Base-by-base conservation (phyloP, 768 basidiomycete genomes). In the Hydnum rufescens region DNA sequence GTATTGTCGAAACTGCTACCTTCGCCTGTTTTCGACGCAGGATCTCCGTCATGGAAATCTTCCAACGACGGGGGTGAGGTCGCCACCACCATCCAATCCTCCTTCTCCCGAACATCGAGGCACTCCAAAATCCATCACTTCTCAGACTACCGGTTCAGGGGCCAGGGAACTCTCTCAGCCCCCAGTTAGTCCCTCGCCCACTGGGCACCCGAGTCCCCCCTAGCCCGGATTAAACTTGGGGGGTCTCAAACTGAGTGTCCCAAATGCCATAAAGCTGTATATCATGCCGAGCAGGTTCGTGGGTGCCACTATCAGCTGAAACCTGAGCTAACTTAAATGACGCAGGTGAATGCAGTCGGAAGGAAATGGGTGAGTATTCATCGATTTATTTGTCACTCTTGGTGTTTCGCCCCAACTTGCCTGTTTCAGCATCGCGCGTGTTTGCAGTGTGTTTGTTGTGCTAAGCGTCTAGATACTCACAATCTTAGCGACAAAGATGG, bases 281-380 rank as follows among this genome's bases (percentile, higher is more conserved):
- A 82, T 66, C 87, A 88, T 60, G 84, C 85, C 13, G 84, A 88
- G 63, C 82, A 84, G 73, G 82, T 77, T 13, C 8, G 25, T 47
- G 44, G 1, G 13, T 16, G 26, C 13, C 13, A 47, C 26, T 47
- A 13, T 13, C 13, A 47, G 16, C 44, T 13, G 36, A 39, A 39
- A 22, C 13, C 36, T 13, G 13, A 13, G 16, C 31, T 18, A 29
- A 3, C 8, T 23, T 2, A 16, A 52, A 36, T 22, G 28, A n/a
- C n/a, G 8, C 31, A 84, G 83, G 76, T 82, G 54, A 84, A 82
- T 63, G 84, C 84, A 1, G 72, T 82, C 13, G 81, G 81, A 4
- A 81, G 83, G 68, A 82, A 78, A 16, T 88, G 70, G 44, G 1
- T 47, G 25, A 13, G 44, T 16, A 47, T n/a, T n/a, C 8, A 47